Evolutionary conservation across 2,329 filamentous ascomycete genomes (phyloP).

Genomic region (Aspergillus arachidicola): DNA sequence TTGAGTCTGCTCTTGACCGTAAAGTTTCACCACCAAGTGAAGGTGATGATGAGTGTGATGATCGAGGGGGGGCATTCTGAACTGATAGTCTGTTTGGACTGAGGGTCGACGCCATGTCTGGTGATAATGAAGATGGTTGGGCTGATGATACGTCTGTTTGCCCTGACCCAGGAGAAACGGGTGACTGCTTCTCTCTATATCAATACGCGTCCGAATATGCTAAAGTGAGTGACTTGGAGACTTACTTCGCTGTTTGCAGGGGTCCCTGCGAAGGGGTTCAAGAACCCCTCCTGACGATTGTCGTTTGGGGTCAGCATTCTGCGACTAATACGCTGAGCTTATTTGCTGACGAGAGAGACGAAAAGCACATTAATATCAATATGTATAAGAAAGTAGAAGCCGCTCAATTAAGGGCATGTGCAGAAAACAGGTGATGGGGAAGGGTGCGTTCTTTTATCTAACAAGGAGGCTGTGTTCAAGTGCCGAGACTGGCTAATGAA

Average conservation of each 20-base stretch:
- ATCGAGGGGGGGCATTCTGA: conserved; percentile 32
- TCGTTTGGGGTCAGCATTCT: conserved; percentile 22
- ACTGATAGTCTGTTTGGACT: conserved; percentile 30
- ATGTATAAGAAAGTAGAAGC: not conserved
- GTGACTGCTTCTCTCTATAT: conserved; percentile 10
- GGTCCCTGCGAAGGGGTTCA: conserved; percentile 16
- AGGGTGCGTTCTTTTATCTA: conserved; percentile 4
- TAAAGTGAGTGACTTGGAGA: not conserved
- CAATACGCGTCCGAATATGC: not conserved
- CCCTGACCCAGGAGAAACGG: conserved; percentile 7
- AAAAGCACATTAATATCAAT: conserved; percentile 3
- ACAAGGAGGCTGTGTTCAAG: conserved; percentile 4
- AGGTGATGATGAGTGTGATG: conserved; percentile 35
- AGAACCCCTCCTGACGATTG: conserved; percentile 11
- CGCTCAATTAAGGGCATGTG: conserved; percentile 9
- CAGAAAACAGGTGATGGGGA: not conserved
- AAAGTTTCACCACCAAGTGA: conserved; percentile 49
- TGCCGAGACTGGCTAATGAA: conserved; percentile 5
- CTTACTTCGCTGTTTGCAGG: conserved; percentile 16
- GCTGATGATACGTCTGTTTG: conserved; percentile 10
- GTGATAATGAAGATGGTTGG: conserved; percentile 24
- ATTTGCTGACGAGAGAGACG: conserved; percentile 6
- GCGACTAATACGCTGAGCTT: conserved; percentile 12
- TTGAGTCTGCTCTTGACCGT: conserved; percentile 45
- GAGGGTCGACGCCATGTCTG: conserved; percentile 27